These are phyloP conservation scores for Mixia osmundae DNA, from an alignment of 1,284 basidiomycete species.

Conservation along the genomic window DNA sequence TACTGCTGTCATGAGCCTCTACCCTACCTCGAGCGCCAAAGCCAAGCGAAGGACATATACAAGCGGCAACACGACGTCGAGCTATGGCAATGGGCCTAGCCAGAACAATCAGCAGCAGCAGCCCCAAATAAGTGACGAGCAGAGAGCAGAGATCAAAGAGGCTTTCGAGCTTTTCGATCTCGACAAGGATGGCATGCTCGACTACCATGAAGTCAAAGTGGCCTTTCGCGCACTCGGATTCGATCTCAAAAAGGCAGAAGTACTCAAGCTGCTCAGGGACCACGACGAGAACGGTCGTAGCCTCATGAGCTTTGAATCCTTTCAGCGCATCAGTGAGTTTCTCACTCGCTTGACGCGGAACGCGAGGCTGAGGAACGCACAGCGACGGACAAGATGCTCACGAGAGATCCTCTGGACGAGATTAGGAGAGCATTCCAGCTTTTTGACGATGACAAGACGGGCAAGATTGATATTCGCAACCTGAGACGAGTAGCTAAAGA, in stretches of 20 bases:
- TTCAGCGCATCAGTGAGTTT: slow-evolving; percentile 80
- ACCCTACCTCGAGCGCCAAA: too few species aligned
- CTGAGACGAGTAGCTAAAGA: slow-evolving; percentile 87
- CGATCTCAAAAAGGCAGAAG: slow-evolving; percentile 94
- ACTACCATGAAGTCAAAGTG: slow-evolving; percentile 97
- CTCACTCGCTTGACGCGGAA: not conserved
- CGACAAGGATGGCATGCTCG: slow-evolving; percentile 83
- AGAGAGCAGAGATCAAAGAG: slow-evolving; percentile 88
- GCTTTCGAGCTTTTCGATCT: slow-evolving; percentile 98
- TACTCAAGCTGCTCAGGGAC: slow-evolving; percentile 77
- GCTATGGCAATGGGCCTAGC: too few species aligned
- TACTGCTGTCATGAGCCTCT: too few species aligned
- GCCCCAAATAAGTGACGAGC: too few species aligned
- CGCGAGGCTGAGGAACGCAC: slow-evolving; percentile 3
- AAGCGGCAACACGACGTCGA: too few species aligned
- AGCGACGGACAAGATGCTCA: slow-evolving; percentile 88
- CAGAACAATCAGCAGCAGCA: too few species aligned
- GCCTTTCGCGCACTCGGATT: slow-evolving; percentile 95
- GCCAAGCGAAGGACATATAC: too few species aligned
- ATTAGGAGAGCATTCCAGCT: slow-evolving; percentile 83
- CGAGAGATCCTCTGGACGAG: slow-evolving; percentile 88
- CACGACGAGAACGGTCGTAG: slow-evolving; percentile 71
- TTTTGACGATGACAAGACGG: slow-evolving; percentile 89
- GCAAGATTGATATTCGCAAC: slow-evolving; percentile 79
- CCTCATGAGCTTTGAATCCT: slow-evolving; percentile 85